These are phyloP conservation scores for Debaryomyces fabryi DNA, from an alignment of 1,139 yeast genomes.

Conservation along the genomic window DNA sequence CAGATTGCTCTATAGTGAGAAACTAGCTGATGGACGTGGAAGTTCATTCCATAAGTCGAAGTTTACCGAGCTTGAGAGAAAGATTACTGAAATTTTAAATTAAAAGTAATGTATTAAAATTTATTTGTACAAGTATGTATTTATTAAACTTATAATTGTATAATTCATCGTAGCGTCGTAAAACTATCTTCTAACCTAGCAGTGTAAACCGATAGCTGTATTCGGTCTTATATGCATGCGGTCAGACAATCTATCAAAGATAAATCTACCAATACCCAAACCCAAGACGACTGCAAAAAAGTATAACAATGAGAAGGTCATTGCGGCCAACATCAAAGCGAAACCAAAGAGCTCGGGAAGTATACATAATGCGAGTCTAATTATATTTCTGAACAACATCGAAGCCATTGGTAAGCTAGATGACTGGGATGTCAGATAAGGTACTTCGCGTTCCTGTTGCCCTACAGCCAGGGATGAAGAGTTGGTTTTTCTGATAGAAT, in stretches of 20 bases:
- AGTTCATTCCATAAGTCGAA: slow-evolving; percentile 43
- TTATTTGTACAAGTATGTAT: slow-evolving; percentile 1
- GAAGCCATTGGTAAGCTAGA: slow-evolving; percentile 19
- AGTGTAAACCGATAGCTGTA: slow-evolving; percentile 15
- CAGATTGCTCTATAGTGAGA: slow-evolving; percentile 48
- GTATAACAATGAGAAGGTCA: slow-evolving; percentile 66
- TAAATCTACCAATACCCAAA: slow-evolving; percentile 66
- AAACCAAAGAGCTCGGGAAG: slow-evolving; percentile 67
- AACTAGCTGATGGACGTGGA: slow-evolving; percentile 45
- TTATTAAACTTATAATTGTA: neutral
- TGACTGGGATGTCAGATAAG: slow-evolving; percentile 14
- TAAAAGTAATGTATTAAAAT: neutral
- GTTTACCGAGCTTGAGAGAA: slow-evolving; percentile 39
- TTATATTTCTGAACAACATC: slow-evolving; percentile 50
- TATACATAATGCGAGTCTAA: slow-evolving; percentile 58
- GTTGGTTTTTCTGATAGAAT: neutral
- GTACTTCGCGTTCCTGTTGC: neutral
- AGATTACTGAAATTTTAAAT: slow-evolving; percentile 22
- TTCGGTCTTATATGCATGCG: slow-evolving; percentile 18
- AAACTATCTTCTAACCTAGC: slow-evolving; percentile 8
- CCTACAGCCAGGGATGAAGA: neutral
- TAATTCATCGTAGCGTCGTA: neutral
- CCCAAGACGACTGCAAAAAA: slow-evolving; percentile 76
- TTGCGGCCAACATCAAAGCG: slow-evolving; percentile 75
- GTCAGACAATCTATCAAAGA: slow-evolving; percentile 57